These are phyloP conservation scores for Aspergillus tubingensis DNA, from an alignment of 2,329 filamentous ascomycete genomes.

Conservation along the genomic window DNA sequence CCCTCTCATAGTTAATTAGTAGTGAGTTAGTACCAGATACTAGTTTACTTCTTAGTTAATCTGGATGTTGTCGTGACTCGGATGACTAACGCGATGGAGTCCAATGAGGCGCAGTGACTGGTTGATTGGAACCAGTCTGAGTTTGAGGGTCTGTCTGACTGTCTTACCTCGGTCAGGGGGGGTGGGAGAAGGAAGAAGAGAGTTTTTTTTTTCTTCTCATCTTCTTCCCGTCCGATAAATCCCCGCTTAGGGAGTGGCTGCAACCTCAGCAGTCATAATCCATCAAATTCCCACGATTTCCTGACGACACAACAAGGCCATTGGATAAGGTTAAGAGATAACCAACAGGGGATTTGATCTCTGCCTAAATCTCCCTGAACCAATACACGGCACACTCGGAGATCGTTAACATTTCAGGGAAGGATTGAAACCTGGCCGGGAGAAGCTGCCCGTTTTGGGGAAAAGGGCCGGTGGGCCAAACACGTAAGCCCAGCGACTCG, in stretches of 20 bases:
- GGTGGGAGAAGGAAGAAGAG: background rate
- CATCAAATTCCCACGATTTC: no score
- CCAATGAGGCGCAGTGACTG: background rate
- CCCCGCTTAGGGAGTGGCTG: background rate
- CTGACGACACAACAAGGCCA: no score
- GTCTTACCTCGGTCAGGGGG: background rate
- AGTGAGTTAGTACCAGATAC: no score
- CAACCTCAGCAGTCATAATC: no score
- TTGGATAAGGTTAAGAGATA: background rate
- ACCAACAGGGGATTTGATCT: background rate
- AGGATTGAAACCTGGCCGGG: constrained; percentile 1
- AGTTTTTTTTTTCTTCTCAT: background rate
- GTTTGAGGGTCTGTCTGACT: background rate
- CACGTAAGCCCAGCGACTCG: constrained; percentile 19
- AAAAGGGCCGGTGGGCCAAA: constrained; percentile 16
- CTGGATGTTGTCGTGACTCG: background rate
- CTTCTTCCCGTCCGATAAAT: background rate
- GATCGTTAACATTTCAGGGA: background rate
- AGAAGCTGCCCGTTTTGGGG: constrained; percentile 2
- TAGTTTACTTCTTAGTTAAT: no score
- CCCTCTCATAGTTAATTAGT: background rate
- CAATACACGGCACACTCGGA: background rate
- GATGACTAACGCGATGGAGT: background rate
- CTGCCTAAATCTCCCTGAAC: background rate
- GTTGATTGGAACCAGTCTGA: no score